Evolutionary conservation across 495 filamentous ascomycete species (phyloP).

Genomic region (Podospora australis): DNA sequence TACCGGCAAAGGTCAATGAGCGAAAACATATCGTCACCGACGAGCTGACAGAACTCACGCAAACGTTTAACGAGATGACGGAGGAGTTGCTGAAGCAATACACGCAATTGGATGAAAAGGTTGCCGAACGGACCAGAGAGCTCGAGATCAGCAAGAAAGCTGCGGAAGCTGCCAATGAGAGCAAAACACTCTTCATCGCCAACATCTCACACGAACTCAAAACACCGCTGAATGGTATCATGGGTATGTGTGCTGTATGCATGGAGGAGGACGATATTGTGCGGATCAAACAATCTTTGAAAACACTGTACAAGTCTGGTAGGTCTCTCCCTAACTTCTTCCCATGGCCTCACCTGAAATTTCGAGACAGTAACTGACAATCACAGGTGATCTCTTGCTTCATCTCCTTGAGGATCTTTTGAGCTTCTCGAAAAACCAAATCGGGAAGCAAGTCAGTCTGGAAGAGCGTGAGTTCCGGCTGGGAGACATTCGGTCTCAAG

Average conservation of each 20-base stretch:
- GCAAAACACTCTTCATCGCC: slow-evolving; percentile 91
- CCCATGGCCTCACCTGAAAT: too few relatives aligned
- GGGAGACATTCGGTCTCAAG: slow-evolving; percentile 69
- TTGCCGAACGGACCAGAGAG: slow-evolving; percentile 72
- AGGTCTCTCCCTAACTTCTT: too few relatives aligned
- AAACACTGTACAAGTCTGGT: slow-evolving; percentile 85
- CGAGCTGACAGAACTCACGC: slow-evolving; percentile 79
- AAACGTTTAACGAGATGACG: slow-evolving; percentile 89
- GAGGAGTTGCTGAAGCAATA: slow-evolving; percentile 86
- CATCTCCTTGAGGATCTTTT: slow-evolving; percentile 87
- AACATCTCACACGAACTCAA: slow-evolving; percentile 95
- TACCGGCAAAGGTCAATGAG: slow-evolving; percentile 73
- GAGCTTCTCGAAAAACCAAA: slow-evolving; percentile 90
- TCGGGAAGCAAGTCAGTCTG: slow-evolving; percentile 66
- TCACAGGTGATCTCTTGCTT: slow-evolving; percentile 75
- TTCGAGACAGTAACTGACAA: too few relatives aligned
- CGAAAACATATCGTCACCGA: slow-evolving; percentile 71
- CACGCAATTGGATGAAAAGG: slow-evolving; percentile 72
- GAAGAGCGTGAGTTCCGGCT: slow-evolving; percentile 83
- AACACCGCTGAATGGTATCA: slow-evolving; percentile 85
- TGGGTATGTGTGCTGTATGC: slow-evolving; percentile 87
- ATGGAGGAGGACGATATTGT: slow-evolving; percentile 78
- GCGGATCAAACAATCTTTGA: slow-evolving; percentile 71
- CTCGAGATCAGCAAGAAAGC: slow-evolving; percentile 85
- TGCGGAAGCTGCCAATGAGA: slow-evolving; percentile 86